Base-by-base conservation (phyloP, 78 protist genomes). In the Creolimax fragrantissima region DNA sequence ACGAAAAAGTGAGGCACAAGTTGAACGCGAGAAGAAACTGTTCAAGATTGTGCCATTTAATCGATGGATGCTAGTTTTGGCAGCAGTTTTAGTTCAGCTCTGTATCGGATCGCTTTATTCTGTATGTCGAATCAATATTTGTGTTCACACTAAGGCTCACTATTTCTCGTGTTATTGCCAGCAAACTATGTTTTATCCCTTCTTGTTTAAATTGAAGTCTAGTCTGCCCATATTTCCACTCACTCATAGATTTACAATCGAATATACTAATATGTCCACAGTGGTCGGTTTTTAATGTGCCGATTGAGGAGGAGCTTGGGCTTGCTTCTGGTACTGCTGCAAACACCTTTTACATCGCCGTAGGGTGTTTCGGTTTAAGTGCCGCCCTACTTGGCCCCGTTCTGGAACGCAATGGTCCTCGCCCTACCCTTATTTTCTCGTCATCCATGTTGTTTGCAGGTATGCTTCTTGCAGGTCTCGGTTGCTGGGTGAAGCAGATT, bases 381-480 rank as follows among this genome's bases (percentile, higher is more conserved):
- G 89, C 84, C 3, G 39, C 47, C 24, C 39, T 93, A 11, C n/a
- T 43, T 5, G 95, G 95, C 17, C 90, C 93, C n/a, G 85, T 86
- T 85, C 17, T 94, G 3, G 94, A 94, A 41, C 42, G 92, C 45
- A 5, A 36, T 7, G 95, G 95, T 7, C 94, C 95, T n/a, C 74
- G n/a, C 2, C 85, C 3, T 42, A 83, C 91, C 41, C 67, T 94
- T 3, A 42, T 94, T 3, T 4, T 92, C 35, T 93, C 94, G 17
- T 41, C 67, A 41, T 5, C 11, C 39, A 35, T 93, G 3, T 92
- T 45, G 58, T 5, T 43, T 35, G 32, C 81, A 86, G 96, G 95
- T n/a, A 90, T 88, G 58, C 91, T 93, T 35, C 32, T 94, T 0
- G 43, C 94, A 24, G 96, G 96, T 24, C 3, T 94, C 4, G 95